phyloP scores from a whole-genome alignment of 768 basidiomycete species.

The Dacryopinax primogenitus region DNA sequence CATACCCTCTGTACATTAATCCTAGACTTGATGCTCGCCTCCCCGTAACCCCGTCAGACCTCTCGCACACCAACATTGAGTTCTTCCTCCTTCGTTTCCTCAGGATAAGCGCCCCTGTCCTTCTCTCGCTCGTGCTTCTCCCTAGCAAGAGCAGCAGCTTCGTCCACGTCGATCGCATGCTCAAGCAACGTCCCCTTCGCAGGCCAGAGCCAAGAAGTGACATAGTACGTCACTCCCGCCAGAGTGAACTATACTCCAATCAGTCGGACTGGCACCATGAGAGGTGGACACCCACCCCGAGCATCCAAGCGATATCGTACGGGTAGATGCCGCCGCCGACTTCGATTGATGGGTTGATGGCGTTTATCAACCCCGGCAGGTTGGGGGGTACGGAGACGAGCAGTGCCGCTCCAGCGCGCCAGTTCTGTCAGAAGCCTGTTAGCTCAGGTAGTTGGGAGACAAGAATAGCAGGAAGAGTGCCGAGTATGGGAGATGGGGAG shows the following conservation, averaged over 20 bases:
- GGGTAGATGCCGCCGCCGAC: slow-evolving; percentile 46
- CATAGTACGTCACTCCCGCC: slow-evolving; percentile 27
- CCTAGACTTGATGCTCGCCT: too few species aligned
- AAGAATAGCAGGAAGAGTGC: background rate
- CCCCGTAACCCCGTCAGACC: background rate
- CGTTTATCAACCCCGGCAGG: slow-evolving; percentile 63
- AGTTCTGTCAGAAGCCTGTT: slow-evolving; percentile 47
- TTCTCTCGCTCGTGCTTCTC: slow-evolving; percentile 1
- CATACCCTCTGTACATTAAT: too few species aligned
- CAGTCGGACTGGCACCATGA: slow-evolving; percentile 1
- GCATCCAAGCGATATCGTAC: slow-evolving; percentile 65
- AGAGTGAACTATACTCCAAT: slow-evolving; percentile 24
- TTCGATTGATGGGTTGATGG: slow-evolving; percentile 51
- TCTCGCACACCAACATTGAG: background rate
- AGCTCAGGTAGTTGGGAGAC: too few species aligned
- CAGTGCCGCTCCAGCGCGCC: slow-evolving; percentile 61
- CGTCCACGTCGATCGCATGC: slow-evolving; percentile 20
- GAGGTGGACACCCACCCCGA: slow-evolving; percentile 40
- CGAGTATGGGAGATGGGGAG: background rate
- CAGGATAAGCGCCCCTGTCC: too few species aligned
- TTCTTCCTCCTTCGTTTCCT: background rate
- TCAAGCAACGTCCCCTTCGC: slow-evolving; percentile 30
- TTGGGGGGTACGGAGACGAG: slow-evolving; percentile 55
- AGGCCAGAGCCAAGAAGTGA: slow-evolving; percentile 29
- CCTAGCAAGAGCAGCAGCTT: slow-evolving; percentile 4